phyloP scores from a whole-genome alignment of 495 filamentous ascomycete genomes.

The Hypoxylon lienhwacheense region DNA sequence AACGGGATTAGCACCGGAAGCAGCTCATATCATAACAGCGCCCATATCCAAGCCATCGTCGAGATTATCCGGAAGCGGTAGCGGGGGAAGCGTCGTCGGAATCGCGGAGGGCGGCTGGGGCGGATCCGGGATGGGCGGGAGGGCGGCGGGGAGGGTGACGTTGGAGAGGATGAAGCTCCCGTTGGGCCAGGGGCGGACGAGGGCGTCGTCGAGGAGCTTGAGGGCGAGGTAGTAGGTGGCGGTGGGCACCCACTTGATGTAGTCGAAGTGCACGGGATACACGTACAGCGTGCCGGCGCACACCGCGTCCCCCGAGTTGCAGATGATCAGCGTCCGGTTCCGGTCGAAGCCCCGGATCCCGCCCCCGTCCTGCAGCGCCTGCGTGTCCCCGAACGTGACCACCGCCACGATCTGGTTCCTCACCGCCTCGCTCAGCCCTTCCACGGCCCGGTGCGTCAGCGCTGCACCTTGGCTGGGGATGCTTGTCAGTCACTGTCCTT shows the following conservation, averaged over 20 bases:
- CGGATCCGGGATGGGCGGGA: constrained; percentile 11
- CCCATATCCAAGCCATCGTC: neutral
- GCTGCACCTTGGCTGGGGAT: constrained; percentile 54
- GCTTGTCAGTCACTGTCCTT: neutral
- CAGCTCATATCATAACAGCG: too few relatives aligned
- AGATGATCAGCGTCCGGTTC: constrained; percentile 53
- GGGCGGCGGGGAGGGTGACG: constrained; percentile 11
- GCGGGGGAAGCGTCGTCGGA: constrained; percentile 10
- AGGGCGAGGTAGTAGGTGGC: constrained; percentile 36
- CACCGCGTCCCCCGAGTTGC: constrained; percentile 54
- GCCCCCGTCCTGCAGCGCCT: constrained; percentile 51
- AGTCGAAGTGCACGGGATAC: constrained; percentile 50
- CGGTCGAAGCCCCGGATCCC: constrained; percentile 48
- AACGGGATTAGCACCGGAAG: too few relatives aligned
- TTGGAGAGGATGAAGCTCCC: constrained; percentile 28
- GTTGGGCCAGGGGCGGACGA: constrained; percentile 30
- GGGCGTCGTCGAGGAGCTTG: constrained; percentile 27
- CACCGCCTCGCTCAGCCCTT: constrained; percentile 41
- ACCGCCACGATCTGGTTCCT: constrained; percentile 53
- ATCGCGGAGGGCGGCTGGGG: constrained; percentile 16
- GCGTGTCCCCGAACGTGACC: constrained; percentile 56
- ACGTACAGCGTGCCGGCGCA: constrained; percentile 52
- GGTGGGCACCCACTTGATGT: constrained; percentile 42
- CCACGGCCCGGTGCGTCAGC: constrained; percentile 52
- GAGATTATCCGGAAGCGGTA: constrained; percentile 4